Base-by-base conservation (phyloP, 1,284 basidiomycete species). In the Lignosus rhinocerotis region DNA sequence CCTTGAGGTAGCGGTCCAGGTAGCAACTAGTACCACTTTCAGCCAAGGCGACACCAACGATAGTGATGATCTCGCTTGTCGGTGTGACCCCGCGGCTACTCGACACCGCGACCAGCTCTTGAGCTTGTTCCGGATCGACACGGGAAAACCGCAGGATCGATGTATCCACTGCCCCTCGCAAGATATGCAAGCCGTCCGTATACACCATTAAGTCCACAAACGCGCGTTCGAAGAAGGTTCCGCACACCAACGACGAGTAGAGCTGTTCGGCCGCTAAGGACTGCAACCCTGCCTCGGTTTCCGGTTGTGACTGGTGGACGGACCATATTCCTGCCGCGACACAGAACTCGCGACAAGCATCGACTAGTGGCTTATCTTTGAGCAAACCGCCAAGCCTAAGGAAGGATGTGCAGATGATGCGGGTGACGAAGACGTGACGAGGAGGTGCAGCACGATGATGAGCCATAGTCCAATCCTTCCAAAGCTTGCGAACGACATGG, bases 371-470 rank as follows among this genome's bases (percentile, higher is more conserved):
- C 2, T 53, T 63, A 56, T 85, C 78, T 12, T 65, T 62, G 9
- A 75, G 68, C 16, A 67, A 62, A 16, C 73, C 73, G 5, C 80
- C 76, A 17, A 85, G 65, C 44, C 72, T 76, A 43, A 86, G 67
- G 66, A 86, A 83, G 3, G 79, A 73, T 2, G 75, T 70, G 5
- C 75, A 66, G 25, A 85, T 70, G 9, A 73, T 71, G 21, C 76
- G 74, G 32, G 69, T 60, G 17, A 77, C 70, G 6, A 64, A 55
- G 2, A 50, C 45, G 14, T 75, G 61, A 43, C 70, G 56, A 21
- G 65, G 59, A 10, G 67, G 56, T 1, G 61, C 57, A 33, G 71
- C 69, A 6, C 58, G 52, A 3, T 52, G 44, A 33, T 47, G 45
- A 1, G 62, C 47, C 6, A 66, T 53, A 5, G 62, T 58, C 80